A percentile compares a stretch with the other conserved stretches of the same genome.
Conservation (phyloP, 2,329 filamentous ascomycete genomes). For the Venturia oleaginea region DNA sequence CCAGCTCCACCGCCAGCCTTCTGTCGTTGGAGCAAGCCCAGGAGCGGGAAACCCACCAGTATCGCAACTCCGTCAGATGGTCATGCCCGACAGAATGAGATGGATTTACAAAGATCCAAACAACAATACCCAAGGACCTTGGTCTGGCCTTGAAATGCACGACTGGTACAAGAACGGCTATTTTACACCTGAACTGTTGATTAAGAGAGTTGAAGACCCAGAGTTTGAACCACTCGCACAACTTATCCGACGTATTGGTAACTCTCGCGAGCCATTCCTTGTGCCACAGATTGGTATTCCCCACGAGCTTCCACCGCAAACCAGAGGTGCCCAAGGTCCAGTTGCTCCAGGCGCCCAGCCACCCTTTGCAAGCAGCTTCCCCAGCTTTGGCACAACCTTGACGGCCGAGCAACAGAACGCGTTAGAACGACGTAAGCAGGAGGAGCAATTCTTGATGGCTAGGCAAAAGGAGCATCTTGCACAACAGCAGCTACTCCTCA, state of each 20-base stretch:
- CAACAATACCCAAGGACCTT: constrained; percentile 84
- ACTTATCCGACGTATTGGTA: constrained; percentile 89
- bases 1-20: constrained; percentile 24
- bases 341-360: constrained; percentile 47
- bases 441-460: constrained; percentile 95
- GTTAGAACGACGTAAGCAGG: constrained; percentile 88
- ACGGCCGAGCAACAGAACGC: constrained; percentile 98
- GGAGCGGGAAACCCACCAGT: constrained; percentile 59
- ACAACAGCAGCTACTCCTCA: constrained; percentile 69
- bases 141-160: constrained; percentile 96
- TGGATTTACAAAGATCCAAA: constrained; percentile 98
- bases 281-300: constrained; percentile 95
- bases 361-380: constrained; percentile 87
- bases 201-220: constrained; percentile 86
- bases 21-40: constrained; percentile 33
- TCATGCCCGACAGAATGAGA: constrained; percentile 97
- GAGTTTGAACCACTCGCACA: constrained; percentile 95
- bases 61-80: constrained; percentile 76
- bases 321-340: constrained; percentile 28
- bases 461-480: constrained; percentile 89
- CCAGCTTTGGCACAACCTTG: constrained; percentile 89
- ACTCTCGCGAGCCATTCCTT: constrained; percentile 93
- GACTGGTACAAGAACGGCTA: constrained; percentile 99
- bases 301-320: constrained; percentile 59
- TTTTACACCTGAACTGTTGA: constrained; percentile 87